phyloP scores from a whole-genome alignment of 495 filamentous ascomycete genomes.

The Xylaria palmicola region DNA sequence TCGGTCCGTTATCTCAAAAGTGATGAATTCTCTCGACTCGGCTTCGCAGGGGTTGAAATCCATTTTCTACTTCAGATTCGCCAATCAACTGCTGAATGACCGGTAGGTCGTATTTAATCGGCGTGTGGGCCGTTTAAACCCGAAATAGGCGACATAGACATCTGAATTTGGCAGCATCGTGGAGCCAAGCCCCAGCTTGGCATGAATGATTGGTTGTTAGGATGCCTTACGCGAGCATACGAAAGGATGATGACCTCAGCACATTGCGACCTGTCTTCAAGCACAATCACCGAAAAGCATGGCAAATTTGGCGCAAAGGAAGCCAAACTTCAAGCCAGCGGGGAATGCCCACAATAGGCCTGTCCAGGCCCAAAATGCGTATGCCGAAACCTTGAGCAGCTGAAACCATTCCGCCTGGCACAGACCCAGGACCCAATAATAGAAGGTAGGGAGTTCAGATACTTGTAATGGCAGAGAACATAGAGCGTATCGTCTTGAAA shows the following conservation, averaged over 20 bases:
- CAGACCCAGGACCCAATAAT: neutral
- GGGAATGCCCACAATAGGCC: neutral
- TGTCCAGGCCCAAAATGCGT: neutral
- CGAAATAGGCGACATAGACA: conserved; percentile 6
- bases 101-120: neutral
- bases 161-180: conserved; percentile 16
- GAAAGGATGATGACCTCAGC: conserved; percentile 8
- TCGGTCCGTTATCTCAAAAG: neutral
- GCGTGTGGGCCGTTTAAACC: neutral
- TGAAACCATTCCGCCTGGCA: neutral
- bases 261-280: neutral
- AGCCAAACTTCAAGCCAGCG: neutral
- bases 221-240: neutral
- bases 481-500: neutral
- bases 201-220: conserved; percentile 18
- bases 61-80: neutral
- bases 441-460: neutral
- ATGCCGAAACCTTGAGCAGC: neutral
- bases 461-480: neutral
- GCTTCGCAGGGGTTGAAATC: neutral
- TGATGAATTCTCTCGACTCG: neutral
- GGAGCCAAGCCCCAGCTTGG: conserved; percentile 23
- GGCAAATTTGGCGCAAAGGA: neutral
- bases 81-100: neutral
- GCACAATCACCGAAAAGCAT: too few relatives aligned